Evolutionary conservation across 129 eudicot genomes (phyloP), one percentile per base, ranked within the genome.

Genomic region (Arctium minus): DNA sequence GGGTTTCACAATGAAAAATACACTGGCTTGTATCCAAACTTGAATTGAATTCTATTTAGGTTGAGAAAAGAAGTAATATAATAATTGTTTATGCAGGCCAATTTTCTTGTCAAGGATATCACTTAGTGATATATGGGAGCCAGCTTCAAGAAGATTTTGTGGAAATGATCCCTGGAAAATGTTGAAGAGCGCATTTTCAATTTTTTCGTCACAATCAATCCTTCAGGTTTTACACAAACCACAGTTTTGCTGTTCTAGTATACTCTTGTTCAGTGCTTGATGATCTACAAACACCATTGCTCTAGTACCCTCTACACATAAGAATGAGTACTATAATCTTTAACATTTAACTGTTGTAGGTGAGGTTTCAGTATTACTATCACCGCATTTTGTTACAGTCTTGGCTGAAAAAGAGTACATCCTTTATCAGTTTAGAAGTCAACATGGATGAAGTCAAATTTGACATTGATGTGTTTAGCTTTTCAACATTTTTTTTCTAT

Each of bases 91-190:
- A 9, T 83, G 70, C 89, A 96, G 99, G 88, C 98, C 98, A 69
- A 92, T 85, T 80, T 93, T 87, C 76, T 84, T 96, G 84, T 82
- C 97, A 67, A 96, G 99, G 89, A 92, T 96, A 79, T 85, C 99
- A 78, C 95, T 96, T 79, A 82, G 87, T 86, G 98, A 96, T 84
- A 90, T 96, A 80, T 96, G 98, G 98, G 87, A 87, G 81, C 99
- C 99, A 80, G 99, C 99, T 80, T 87, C 98, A 39, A 86, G 87
- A 67, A 90, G 84, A 89, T 80, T 74, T 4, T 96, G 98, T 76
- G 96, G 91, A 76, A 93, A 93, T 86, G 89, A 93, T 87, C 82
- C 92, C 30, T 90, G 93, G 92, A 93, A 88, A 86, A 93, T 91
- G 92, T 87, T 96, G 85, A 90, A 83, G 87, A 88, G 86, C 72